A percentile compares a stretch with the other conserved stretches of the same genome.
phyloP scores from a whole-genome alignment of 495 filamentous ascomycete species.

The Chaetomidium leptoderma region DNA sequence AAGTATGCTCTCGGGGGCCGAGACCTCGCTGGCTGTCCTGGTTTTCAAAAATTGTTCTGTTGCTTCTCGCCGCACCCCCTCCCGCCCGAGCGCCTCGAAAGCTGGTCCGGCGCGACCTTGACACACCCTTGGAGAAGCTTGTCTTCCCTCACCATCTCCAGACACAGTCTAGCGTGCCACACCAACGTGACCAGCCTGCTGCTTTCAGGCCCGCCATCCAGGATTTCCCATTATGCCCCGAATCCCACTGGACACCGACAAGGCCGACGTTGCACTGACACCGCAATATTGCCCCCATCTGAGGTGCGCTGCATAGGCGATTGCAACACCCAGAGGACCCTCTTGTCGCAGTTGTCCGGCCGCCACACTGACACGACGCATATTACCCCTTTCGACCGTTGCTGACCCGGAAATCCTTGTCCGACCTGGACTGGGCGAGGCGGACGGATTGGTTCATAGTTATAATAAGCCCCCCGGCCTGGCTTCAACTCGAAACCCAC shows the following conservation, averaged over 20 bases:
- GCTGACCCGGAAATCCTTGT: constrained; percentile 18
- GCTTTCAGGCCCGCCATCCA: constrained; percentile 13
- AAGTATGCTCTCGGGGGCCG: background rate
- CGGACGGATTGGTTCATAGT: background rate
- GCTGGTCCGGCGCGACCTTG: background rate
- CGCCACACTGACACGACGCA: constrained; percentile 15
- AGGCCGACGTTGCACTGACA: constrained; percentile 11
- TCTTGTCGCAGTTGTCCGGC: constrained; percentile 10
- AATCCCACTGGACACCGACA: constrained; percentile 9
- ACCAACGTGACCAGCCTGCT: background rate
- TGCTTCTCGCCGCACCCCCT: background rate
- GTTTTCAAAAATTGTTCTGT: constrained; percentile 10
- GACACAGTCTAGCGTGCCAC: background rate
- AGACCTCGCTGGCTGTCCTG: background rate
- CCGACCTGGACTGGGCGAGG: background rate
- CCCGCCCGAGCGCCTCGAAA: background rate
- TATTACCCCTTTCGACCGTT: constrained; percentile 2
- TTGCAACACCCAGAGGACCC: constrained; percentile 25
- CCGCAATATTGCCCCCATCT: constrained; percentile 20
- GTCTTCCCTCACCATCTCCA: background rate
- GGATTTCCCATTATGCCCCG: constrained; percentile 14
- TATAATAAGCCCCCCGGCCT: constrained; percentile 12
- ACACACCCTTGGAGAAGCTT: background rate
- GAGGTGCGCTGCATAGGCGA: constrained; percentile 28
- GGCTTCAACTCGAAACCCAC: background rate